These are phyloP conservation scores for Arthroderma sp. DNA, from an alignment of 2,329 filamentous ascomycete species.

Conservation along the genomic window DNA sequence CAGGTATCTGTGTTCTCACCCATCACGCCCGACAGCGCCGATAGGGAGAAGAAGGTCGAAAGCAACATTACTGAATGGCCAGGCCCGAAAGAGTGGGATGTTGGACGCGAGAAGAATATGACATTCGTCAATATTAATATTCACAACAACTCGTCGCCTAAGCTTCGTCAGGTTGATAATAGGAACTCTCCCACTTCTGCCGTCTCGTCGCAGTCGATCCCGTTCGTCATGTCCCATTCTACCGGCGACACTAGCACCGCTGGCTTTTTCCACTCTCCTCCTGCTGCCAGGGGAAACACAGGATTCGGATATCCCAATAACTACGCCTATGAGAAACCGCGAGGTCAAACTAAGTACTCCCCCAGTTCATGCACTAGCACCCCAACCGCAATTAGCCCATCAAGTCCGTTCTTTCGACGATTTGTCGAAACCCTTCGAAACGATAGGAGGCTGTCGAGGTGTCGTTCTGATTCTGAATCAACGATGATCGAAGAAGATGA, in stretches of 20 bases:
- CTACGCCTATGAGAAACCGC: background rate
- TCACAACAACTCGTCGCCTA: background rate
- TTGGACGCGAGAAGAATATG: constrained; percentile 2
- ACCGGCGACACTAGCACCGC: background rate
- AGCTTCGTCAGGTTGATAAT: background rate
- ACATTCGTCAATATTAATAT: background rate
- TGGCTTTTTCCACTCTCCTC: background rate
- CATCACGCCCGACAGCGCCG: constrained; percentile 16
- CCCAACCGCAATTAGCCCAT: constrained; percentile 11
- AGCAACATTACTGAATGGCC: constrained; percentile 13
- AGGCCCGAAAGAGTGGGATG: constrained; percentile 7
- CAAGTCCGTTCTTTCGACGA: constrained; percentile 14
- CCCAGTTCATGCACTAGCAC: background rate
- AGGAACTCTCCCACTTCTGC: constrained; percentile 9
- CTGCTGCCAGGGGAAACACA: too few relatives aligned
- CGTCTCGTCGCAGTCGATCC: constrained; percentile 10
- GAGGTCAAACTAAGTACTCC: too few relatives aligned
- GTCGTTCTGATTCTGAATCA: constrained; percentile 12
- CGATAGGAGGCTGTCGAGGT: constrained; percentile 2
- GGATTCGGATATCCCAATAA: background rate
- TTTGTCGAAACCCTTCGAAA: constrained; percentile 12
- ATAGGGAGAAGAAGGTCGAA: constrained; percentile 6
- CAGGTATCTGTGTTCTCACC: constrained; percentile 21
- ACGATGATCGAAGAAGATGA: constrained; percentile 20
- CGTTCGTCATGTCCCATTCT: constrained; percentile 10